Evolutionary conservation across 2,329 filamentous ascomycete species (phyloP).

Genomic region (Ceratocystis albifundus): DNA sequence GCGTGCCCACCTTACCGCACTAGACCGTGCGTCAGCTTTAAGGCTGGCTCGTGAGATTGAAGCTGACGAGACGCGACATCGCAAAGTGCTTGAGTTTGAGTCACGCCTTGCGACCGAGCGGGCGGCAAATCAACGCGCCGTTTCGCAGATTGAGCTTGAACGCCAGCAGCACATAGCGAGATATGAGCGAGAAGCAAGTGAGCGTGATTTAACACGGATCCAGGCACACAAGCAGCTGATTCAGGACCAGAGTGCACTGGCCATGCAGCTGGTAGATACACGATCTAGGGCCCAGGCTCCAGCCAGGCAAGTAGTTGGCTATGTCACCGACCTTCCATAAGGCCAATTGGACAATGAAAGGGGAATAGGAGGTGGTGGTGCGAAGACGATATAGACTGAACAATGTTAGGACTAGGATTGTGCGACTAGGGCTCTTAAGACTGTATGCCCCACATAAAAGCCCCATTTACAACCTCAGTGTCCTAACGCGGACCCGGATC

Average conservation of each 20-base stretch:
- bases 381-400: not conserved
- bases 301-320: slow-evolving; percentile 43
- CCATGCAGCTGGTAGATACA: slow-evolving; percentile 36
- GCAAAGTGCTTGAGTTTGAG: slow-evolving; percentile 41
- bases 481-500: slow-evolving; percentile 9
- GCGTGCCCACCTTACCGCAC: slow-evolving; percentile 16
- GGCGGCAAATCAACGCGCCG: slow-evolving; percentile 38
- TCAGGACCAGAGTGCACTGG: slow-evolving; percentile 36
- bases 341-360: not conserved
- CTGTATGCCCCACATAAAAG: slow-evolving; percentile 5
- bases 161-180: slow-evolving; percentile 39
- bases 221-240: slow-evolving; percentile 44
- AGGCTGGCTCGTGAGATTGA: slow-evolving; percentile 35
- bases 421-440: not conserved
- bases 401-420: not conserved
- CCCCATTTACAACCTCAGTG: slow-evolving; percentile 22
- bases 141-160: slow-evolving; percentile 41
- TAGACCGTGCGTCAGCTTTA: slow-evolving; percentile 25
- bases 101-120: slow-evolving; percentile 36
- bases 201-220: slow-evolving; percentile 36
- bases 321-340: slow-evolving; percentile 30
- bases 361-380: not conserved
- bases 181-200: slow-evolving; percentile 38
- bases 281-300: slow-evolving; percentile 23
- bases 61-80: slow-evolving; percentile 36